Percentiles rank a stretch among this genome's conserved stretches.
Evolutionary conservation across 2,329 filamentous ascomycete genomes (phyloP).

Genomic region (Pseudocercospora fijiensis): DNA sequence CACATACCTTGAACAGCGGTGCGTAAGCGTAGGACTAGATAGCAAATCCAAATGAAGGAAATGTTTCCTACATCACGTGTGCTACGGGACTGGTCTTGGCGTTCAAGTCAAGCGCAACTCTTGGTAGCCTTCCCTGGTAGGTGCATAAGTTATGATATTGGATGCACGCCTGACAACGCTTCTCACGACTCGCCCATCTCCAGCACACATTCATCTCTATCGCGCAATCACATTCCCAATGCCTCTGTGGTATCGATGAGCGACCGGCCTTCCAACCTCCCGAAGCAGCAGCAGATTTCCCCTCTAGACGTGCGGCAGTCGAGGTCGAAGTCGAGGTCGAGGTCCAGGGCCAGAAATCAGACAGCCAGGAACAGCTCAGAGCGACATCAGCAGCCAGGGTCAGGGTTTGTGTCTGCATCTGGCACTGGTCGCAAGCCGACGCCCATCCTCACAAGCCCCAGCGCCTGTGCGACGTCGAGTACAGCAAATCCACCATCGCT

Average conservation of each 20-base stretch:
- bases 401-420: constrained; percentile 54
- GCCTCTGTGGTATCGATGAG: constrained; percentile 50
- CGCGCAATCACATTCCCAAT: constrained; percentile 25
- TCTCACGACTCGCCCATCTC: not conserved
- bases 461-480: constrained; percentile 36
- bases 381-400: constrained; percentile 52
- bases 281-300: constrained; percentile 25
- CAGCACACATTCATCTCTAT: constrained; percentile 2
- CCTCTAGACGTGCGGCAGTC: constrained; percentile 20
- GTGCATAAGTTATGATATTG: not conserved
- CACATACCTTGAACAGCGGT: not conserved
- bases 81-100: not conserved
- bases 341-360: not conserved
- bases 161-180: not conserved
- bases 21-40: not conserved
- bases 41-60: not conserved
- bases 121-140: not conserved
- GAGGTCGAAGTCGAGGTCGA: too few relatives aligned
- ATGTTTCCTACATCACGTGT: not conserved
- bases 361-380: constrained; percentile 6
- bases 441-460: constrained; percentile 52
- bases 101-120: not conserved
- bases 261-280: constrained; percentile 46
- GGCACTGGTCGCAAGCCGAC: constrained; percentile 57
- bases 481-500: not conserved